A percentile compares a stretch with the other conserved stretches of the same genome.
Conservation (phyloP, 257 asterid species). For the Jacaranda copaia region DNA sequence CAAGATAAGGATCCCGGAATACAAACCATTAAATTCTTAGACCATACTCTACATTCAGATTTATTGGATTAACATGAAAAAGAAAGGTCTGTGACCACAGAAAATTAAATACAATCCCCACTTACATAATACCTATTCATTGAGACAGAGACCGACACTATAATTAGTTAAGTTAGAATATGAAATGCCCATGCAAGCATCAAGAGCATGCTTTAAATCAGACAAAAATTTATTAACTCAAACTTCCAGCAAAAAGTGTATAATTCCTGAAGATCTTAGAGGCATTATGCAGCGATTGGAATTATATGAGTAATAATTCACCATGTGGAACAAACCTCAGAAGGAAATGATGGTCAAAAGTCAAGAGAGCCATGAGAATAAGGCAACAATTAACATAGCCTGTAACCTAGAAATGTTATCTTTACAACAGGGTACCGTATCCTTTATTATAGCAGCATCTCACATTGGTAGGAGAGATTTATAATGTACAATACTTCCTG, state of each 20-base stretch:
- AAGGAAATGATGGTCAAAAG: background rate
- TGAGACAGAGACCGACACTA: background rate
- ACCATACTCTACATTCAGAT: background rate
- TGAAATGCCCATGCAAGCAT: background rate
- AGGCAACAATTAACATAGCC: conserved; percentile 5
- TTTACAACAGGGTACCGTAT: background rate
- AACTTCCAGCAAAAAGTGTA: background rate
- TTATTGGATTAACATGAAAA: background rate
- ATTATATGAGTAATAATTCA: conserved; percentile 6
- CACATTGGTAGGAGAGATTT: background rate
- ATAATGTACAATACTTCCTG: background rate
- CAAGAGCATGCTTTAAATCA: background rate
- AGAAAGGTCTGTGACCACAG: background rate
- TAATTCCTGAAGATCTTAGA: background rate
- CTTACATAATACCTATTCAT: background rate
- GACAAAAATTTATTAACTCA: background rate
- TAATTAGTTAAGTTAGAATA: background rate
- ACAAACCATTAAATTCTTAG: background rate
- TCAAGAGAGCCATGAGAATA: background rate
- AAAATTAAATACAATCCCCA: background rate
- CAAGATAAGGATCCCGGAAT: background rate
- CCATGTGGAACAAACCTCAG: background rate
- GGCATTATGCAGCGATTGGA: background rate
- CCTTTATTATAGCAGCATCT: background rate
- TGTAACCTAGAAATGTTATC: conserved; percentile 8